These are phyloP conservation scores for Candida bentonensis DNA, from an alignment of 805 yeast genomes.

Conservation along the genomic window DNA sequence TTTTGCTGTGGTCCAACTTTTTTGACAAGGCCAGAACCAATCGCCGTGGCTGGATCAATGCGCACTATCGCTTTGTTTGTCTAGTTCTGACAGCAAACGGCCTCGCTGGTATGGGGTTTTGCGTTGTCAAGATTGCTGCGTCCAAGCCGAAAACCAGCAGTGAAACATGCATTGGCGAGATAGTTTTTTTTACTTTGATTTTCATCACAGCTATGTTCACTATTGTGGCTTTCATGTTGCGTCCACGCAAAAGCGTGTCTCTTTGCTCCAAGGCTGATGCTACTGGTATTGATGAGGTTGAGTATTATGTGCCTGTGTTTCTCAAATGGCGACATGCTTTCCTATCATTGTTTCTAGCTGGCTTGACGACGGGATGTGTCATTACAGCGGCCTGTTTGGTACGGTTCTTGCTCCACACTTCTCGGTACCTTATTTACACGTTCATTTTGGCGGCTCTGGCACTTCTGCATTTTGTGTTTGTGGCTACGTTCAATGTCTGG, in stretches of 20 bases:
- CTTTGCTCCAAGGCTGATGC: too few relatives aligned
- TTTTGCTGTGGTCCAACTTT: neutral
- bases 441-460: neutral
- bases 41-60: neutral
- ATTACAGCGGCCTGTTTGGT: neutral
- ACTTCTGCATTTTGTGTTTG: neutral
- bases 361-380: neutral
- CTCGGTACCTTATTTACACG: neutral
- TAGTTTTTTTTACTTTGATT: neutral
- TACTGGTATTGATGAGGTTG: too few relatives aligned
- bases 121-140: neutral
- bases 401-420: neutral
- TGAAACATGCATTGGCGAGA: neutral
- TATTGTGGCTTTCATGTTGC: neutral
- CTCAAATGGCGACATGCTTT: neutral
- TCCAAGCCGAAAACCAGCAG: neutral
- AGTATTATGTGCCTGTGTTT: neutral
- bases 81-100: neutral
- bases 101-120: neutral
- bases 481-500: neutral
- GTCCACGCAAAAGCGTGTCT: neutral
- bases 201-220: neutral
- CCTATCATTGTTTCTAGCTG: neutral
- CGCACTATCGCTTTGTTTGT: neutral
- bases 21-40: neutral